Conservation (phyloP, 2,329 filamentous ascomycete species). For the Orbilia blumenaviensis region DNA sequence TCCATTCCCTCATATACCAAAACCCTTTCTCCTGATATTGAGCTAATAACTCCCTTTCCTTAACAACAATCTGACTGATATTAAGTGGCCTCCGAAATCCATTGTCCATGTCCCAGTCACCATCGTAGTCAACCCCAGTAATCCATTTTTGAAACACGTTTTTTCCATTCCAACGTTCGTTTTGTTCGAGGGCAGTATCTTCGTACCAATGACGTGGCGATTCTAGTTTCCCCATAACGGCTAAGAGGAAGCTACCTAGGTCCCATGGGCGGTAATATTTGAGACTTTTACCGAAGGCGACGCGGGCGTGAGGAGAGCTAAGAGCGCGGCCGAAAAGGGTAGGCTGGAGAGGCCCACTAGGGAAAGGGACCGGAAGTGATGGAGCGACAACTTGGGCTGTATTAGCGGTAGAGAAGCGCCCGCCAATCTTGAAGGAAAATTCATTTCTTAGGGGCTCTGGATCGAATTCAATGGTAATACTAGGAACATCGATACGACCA, state of each 20-base stretch:
- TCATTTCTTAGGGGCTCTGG: slow-evolving; percentile 39
- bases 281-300: neutral
- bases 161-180: slow-evolving; percentile 46
- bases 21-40: slow-evolving; percentile 31
- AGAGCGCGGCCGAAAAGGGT: neutral
- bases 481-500: neutral
- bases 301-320: neutral
- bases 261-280: slow-evolving; percentile 9
- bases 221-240: slow-evolving; percentile 38
- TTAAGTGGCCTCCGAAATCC: slow-evolving; percentile 33
- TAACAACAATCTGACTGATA: slow-evolving; percentile 17
- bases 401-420: slow-evolving; percentile 12
- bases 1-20: slow-evolving; percentile 45
- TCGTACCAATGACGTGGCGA: slow-evolving; percentile 41
- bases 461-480: slow-evolving; percentile 29
- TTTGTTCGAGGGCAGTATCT: slow-evolving; percentile 22
- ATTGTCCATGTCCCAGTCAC: slow-evolving; percentile 49
- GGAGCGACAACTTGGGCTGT: neutral
- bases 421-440: slow-evolving; percentile 30
- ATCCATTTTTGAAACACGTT: neutral
- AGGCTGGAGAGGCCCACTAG: neutral
- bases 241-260: slow-evolving; percentile 31
- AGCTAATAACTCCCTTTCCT: slow-evolving; percentile 20
- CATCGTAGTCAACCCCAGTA: slow-evolving; percentile 30
- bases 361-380: slow-evolving; percentile 18